Percentiles rank a stretch among this genome's conserved stretches.
phyloP scores from a whole-genome alignment of 306 rosid genomes.

The Inga oerstediana region DNA sequence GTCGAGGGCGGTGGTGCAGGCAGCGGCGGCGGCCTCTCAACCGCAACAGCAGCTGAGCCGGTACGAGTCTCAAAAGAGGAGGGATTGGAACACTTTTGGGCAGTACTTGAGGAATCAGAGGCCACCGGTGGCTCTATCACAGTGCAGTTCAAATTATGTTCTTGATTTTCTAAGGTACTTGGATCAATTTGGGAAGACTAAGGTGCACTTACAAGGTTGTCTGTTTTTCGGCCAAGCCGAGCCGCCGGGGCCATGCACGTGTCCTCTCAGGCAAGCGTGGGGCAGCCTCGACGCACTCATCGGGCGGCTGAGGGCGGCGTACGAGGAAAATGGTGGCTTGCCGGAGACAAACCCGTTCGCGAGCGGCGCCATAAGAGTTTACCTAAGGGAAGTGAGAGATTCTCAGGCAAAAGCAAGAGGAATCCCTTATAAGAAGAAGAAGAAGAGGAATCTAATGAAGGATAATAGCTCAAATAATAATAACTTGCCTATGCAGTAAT shows the following conservation, averaged over 20 bases:
- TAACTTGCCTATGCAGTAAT: slow-evolving; percentile 45
- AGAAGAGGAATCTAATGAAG: slow-evolving; percentile 45
- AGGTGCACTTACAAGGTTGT: slow-evolving; percentile 69
- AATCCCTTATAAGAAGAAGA: slow-evolving; percentile 85
- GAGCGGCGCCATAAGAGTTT: slow-evolving; percentile 72
- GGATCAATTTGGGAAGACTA: slow-evolving; percentile 86
- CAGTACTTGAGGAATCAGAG: slow-evolving; percentile 88
- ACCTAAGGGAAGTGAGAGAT: slow-evolving; percentile 76
- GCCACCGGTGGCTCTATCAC: slow-evolving; percentile 71
- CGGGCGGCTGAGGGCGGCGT: slow-evolving; percentile 89
- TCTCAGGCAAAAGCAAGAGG: slow-evolving; percentile 87
- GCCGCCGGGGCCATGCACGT: slow-evolving; percentile 84
- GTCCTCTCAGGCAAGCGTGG: slow-evolving; percentile 90
- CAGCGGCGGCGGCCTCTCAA: neutral
- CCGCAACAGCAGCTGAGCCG: slow-evolving; percentile 49
- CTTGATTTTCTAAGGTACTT: slow-evolving; percentile 79
- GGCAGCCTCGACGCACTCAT: slow-evolving; percentile 89
- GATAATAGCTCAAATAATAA: slow-evolving; percentile 29
- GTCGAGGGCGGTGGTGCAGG: neutral
- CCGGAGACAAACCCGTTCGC: slow-evolving; percentile 89
- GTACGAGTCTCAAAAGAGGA: slow-evolving; percentile 82
- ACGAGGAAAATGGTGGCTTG: slow-evolving; percentile 90
- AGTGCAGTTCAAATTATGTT: slow-evolving; percentile 78
- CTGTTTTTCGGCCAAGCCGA: slow-evolving; percentile 77
- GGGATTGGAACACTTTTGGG: slow-evolving; percentile 93